Percentiles rank a stretch among this genome's conserved stretches.
phyloP scores from a whole-genome alignment of 2,329 filamentous ascomycete species.

The Chalara sp. region DNA sequence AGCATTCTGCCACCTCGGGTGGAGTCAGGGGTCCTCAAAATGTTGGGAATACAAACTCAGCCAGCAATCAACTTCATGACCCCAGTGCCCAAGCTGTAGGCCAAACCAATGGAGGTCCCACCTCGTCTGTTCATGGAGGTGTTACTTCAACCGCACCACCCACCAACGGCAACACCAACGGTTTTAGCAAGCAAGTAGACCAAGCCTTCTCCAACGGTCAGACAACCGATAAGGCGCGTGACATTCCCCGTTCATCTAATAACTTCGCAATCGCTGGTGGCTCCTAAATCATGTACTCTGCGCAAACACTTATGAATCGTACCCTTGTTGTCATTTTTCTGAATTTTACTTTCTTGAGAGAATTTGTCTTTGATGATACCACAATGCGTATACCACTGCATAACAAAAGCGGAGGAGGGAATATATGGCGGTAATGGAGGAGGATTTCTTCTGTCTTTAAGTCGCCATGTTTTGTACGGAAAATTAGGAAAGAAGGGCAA shows the following conservation, averaged over 20 bases:
- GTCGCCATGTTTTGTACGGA: no score
- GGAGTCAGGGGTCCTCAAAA: conserved; percentile 21
- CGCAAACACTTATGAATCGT: no score
- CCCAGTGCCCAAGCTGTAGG: conserved; percentile 6
- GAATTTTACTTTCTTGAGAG: no score
- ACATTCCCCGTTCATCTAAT: no score
- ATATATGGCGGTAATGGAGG: not conserved
- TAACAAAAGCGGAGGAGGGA: not conserved
- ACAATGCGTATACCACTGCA: no score
- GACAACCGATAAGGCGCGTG: no score
- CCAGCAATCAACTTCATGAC: conserved; percentile 9
- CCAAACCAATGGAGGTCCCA: conserved; percentile 16
- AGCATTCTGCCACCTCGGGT: conserved; percentile 18
- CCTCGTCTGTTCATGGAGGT: not conserved
- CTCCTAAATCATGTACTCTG: no score
- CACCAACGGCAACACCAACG: conserved; percentile 33
- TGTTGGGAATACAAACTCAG: conserved; percentile 14
- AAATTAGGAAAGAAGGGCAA: no score
- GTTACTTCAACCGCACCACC: conserved; percentile 21
- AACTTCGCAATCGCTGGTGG: no score
- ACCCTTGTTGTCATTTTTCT: no score
- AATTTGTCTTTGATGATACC: no score
- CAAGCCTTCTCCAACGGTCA: conserved; percentile 16
- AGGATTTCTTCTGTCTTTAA: not conserved
- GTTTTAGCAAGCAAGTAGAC: conserved; percentile 22